These are phyloP conservation scores for Saccharomyces eubayanus DNA, from an alignment of 805 yeast species.

Conservation along the genomic window DNA sequence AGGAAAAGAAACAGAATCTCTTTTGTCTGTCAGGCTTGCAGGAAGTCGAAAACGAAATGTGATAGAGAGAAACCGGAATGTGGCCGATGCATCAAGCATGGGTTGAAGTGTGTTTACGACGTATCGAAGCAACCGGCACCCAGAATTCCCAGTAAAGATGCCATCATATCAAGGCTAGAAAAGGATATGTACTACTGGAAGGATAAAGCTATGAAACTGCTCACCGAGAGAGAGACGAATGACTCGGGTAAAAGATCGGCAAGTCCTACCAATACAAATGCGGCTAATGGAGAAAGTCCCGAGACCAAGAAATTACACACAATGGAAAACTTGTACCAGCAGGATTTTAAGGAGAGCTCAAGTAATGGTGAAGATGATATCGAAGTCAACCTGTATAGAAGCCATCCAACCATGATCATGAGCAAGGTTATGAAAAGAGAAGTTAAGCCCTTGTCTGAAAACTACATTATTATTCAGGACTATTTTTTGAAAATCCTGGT, in stretches of 20 bases:
- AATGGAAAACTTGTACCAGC: neutral
- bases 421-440: slow-evolving; percentile 27
- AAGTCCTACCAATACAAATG: neutral
- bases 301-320: neutral
- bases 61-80: slow-evolving; percentile 29
- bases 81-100: slow-evolving; percentile 23
- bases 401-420: slow-evolving; percentile 24
- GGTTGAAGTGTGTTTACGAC: slow-evolving; percentile 27
- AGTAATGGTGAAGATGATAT: slow-evolving; percentile 9
- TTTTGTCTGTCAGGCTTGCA: slow-evolving; percentile 29
- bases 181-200: slow-evolving; percentile 30
- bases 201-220: slow-evolving; percentile 16
- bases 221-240: slow-evolving; percentile 4
- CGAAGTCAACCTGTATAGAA: slow-evolving; percentile 21
- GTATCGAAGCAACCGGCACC: slow-evolving; percentile 27
- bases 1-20: slow-evolving; percentile 28
- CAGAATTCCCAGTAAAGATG: slow-evolving; percentile 26
- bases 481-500: slow-evolving; percentile 22
- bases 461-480: slow-evolving; percentile 26
- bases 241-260: neutral
- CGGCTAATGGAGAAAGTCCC: neutral
- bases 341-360: neutral
- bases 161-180: slow-evolving; percentile 23
- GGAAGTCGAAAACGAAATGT: slow-evolving; percentile 29
- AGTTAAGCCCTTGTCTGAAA: slow-evolving; percentile 29